Percentiles rank a stretch among this genome's conserved stretches.
These are phyloP conservation scores for Mercurialis annua DNA, from an alignment of 345 rosid species.

Conservation along the genomic window DNA sequence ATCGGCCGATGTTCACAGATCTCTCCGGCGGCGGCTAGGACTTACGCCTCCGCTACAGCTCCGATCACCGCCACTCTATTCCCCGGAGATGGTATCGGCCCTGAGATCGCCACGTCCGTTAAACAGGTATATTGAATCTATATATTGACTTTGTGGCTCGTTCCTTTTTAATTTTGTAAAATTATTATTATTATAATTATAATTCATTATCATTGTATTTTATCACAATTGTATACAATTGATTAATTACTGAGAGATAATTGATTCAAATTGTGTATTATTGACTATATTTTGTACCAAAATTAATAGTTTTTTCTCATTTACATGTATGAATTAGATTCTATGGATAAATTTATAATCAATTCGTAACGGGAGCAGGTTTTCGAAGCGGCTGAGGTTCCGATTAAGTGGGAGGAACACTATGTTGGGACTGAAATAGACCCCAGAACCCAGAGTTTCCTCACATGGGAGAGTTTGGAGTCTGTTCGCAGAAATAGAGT, in stretches of 20 bases:
- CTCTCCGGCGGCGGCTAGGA: constrained; percentile 37
- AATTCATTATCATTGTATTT: too few species aligned
- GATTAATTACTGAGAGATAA: too few species aligned
- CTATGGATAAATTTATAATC: background rate
- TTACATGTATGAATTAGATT: background rate
- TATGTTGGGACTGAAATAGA: constrained; percentile 75
- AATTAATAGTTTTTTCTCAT: too few species aligned
- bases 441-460: constrained; percentile 95
- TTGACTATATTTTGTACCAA: too few species aligned
- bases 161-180: background rate
- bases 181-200: too few species aligned
- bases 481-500: constrained; percentile 80
- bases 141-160: background rate
- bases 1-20: constrained; percentile 28
- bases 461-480: constrained; percentile 97
- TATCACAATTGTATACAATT: too few species aligned
- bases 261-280: too few species aligned
- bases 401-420: constrained; percentile 98
- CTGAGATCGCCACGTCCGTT: constrained; percentile 97
- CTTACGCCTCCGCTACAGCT: constrained; percentile 49
- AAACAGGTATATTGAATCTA: constrained; percentile 47
- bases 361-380: constrained; percentile 33
- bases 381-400: constrained; percentile 73
- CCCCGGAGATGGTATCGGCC: constrained; percentile 99
- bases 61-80: constrained; percentile 89